Evolutionary conservation across 805 yeast genomes (phyloP), one percentile per base, ranked within the genome.

Genomic region (Candida sonorensis): DNA sequence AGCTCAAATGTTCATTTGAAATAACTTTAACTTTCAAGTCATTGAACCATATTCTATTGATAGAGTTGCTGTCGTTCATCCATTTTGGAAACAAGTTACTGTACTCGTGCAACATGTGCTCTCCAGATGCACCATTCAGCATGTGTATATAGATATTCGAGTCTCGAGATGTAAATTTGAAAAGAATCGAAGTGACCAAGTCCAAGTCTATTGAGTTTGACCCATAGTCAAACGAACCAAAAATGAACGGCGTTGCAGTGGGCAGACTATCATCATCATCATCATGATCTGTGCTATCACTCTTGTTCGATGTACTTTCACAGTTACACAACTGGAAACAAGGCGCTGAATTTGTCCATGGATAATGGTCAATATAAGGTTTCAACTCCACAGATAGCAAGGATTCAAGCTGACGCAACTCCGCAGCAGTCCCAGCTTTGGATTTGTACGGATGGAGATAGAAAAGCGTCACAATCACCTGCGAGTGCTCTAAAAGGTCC

Each of bases 31-130:
- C 45, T 14, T 52, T 41, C 3, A 68, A 67, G 27, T 60, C 49
- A 33, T 67, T 62, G 7, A 74, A 39, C 82, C 82, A 76, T 2
- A 68, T 50, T 35, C 83, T 54, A 45, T 76, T 74, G 11, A 54
- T 45, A 0, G 78, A 65, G 32, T 55, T 61, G 13, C 55, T 61
- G 2, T 75, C 75, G 6, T 55, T 59, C 8, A 70, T 44, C 69
- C 76, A 70, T 8, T 41, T 44, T 0, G 77, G 76, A 2, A 75
- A 73, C 69, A 23, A 67, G 59, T 1, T 69, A 63, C 38, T 73
- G 78, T 7, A 70, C 62, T 27, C 78, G 46, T 8, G 77, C 31
- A 28, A 70, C 67, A 36, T 79, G 85, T 7, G 77, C 74, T 28
- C 72, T 80, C 2, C 66, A 62, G 44, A n/a, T n/a, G n/a, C n/a